A percentile compares a stretch with the other conserved stretches of the same genome.
Conservation (phyloP, 495 filamentous ascomycete genomes). For the Parachaetomium inaequale region DNA sequence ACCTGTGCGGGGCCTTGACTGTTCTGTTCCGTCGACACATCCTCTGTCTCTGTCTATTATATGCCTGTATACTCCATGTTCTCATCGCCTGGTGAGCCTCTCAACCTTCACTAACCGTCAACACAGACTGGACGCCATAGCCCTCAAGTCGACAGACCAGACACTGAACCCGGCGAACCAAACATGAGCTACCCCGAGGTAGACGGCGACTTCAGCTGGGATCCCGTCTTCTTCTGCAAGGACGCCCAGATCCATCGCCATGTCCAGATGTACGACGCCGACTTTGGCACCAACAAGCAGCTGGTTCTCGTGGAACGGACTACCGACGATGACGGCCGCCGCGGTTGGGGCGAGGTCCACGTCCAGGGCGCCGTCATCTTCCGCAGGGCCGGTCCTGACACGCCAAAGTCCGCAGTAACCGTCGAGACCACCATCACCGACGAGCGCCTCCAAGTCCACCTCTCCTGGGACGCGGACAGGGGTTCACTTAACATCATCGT, state of each 20-base stretch:
- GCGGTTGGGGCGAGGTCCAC: slow-evolving; percentile 23
- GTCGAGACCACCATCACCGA: slow-evolving; percentile 41
- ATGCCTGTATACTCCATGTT: neutral
- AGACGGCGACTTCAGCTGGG: slow-evolving; percentile 22
- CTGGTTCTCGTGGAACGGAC: slow-evolving; percentile 31
- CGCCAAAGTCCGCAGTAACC: slow-evolving; percentile 30
- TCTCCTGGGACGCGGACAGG: slow-evolving; percentile 26
- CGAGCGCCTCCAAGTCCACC: slow-evolving; percentile 30
- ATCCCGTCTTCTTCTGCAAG: slow-evolving; percentile 23
- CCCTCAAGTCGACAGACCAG: neutral
- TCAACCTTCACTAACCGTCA: neutral
- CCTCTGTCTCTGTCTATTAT: neutral
- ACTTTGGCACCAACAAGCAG: slow-evolving; percentile 31
- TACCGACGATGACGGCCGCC: slow-evolving; percentile 18
- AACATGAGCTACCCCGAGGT: slow-evolving; percentile 27
- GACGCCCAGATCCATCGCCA: slow-evolving; percentile 29
- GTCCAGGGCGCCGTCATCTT: slow-evolving; percentile 41
- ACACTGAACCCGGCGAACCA: slow-evolving; percentile 4
- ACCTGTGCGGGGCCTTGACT: neutral
- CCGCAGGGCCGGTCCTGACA: slow-evolving; percentile 28
- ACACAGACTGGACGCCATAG: slow-evolving; percentile 1
- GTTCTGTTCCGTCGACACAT: neutral
- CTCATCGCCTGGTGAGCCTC: neutral
- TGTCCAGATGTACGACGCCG: slow-evolving; percentile 29
- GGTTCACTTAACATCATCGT: slow-evolving; percentile 35